Percentiles rank a stretch among this genome's conserved stretches.
Conservation (phyloP, 2,329 filamentous ascomycete genomes). For the Gaeumannomyces tritici region DNA sequence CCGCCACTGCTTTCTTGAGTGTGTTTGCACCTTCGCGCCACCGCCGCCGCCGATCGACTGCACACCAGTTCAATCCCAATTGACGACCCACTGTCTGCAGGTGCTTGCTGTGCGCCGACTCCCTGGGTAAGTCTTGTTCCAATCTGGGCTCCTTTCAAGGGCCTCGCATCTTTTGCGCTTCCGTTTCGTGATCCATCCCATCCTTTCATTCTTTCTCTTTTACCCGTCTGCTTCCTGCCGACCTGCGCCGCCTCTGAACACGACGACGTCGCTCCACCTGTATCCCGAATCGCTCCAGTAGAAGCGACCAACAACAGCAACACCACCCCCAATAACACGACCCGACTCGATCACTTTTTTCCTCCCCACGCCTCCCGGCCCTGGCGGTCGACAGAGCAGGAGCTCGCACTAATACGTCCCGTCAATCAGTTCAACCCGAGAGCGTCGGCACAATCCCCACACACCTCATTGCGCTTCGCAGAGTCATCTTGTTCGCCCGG, state of each 20-base stretch:
- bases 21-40: neutral
- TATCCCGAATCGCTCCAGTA: neutral
- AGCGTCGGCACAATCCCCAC: neutral
- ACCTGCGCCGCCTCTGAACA: too few relatives aligned
- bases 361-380: neutral
- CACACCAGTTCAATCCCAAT: neutral
- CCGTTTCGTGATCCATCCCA: neutral
- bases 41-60: neutral
- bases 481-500: neutral
- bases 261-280: neutral
- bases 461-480: neutral
- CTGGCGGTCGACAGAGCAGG: neutral
- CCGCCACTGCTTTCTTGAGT: neutral
- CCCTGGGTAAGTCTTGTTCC: neutral
- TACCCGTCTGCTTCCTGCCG: neutral
- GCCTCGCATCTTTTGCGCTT: neutral
- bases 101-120: neutral
- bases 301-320: neutral
- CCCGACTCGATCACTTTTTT: neutral
- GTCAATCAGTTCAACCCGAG: neutral
- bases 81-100: neutral
- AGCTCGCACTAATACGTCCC: neutral
- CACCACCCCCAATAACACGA: neutral
- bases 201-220: neutral
- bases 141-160: neutral